Evolutionary conservation across 78 protist species (phyloP).

Genomic region (Salpingoeca rosetta): DNA sequence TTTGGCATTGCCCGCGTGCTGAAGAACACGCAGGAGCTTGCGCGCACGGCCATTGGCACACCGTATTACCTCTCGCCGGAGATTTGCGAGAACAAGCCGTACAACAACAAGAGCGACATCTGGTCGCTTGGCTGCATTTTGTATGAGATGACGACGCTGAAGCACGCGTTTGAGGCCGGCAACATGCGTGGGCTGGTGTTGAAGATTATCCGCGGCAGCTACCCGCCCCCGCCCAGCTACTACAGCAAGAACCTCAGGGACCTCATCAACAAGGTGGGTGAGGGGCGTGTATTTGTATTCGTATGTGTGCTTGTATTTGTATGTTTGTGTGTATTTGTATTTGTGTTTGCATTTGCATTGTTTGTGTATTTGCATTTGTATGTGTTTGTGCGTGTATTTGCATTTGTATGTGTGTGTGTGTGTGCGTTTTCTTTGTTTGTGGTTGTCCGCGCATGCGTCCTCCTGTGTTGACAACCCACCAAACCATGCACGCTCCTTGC

Average conservation of each 20-base stretch:
- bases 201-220: slow-evolving; percentile 73
- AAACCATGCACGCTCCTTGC: too few species aligned
- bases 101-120: slow-evolving; percentile 54
- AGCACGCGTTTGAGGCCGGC: slow-evolving; percentile 77
- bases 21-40: slow-evolving; percentile 46
- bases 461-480: too few species aligned
- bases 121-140: slow-evolving; percentile 47
- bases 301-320: too few species aligned
- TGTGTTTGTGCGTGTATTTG: too few species aligned
- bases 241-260: slow-evolving; percentile 21
- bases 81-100: slow-evolving; percentile 67
- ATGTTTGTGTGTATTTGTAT: too few species aligned
- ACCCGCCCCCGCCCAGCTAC: slow-evolving; percentile 64
- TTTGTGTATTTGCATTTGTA: too few species aligned
- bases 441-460: too few species aligned
- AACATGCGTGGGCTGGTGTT: slow-evolving; percentile 61
- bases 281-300: too few species aligned
- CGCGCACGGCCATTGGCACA: slow-evolving; percentile 77
- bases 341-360: too few species aligned
- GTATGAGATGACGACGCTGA: slow-evolving; percentile 73
- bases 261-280: slow-evolving; percentile 42
- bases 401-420: too few species aligned
- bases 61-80: slow-evolving; percentile 90
- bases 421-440: too few species aligned
- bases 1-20: slow-evolving; percentile 87